These are phyloP conservation scores for Pythium periplocum DNA, from an alignment of 352 stramenopile species.

Conservation along the genomic window DNA sequence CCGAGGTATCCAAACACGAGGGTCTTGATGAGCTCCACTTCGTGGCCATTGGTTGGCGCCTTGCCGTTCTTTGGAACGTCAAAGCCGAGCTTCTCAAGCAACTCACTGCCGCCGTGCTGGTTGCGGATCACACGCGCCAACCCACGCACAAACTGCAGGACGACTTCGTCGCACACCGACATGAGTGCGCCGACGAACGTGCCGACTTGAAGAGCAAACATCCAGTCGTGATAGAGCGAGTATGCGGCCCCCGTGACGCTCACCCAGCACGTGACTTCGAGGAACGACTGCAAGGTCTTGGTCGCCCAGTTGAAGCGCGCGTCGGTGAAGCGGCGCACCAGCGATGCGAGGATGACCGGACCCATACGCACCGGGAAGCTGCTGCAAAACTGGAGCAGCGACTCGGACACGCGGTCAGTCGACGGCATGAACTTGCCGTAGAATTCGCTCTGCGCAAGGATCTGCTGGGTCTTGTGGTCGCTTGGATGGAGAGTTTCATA, in stretches of 20 bases:
- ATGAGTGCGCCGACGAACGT: slow-evolving; percentile 75
- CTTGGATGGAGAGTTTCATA: slow-evolving; percentile 59
- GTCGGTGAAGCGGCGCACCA: slow-evolving; percentile 70
- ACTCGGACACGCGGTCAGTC: slow-evolving; percentile 40
- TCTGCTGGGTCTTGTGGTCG: slow-evolving; percentile 31
- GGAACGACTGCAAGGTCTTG: slow-evolving; percentile 80
- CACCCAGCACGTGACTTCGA: slow-evolving; percentile 68
- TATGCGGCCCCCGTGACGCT: slow-evolving; percentile 66
- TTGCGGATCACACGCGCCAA: slow-evolving; percentile 67
- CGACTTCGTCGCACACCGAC: slow-evolving; percentile 76
- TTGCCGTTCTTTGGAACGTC: slow-evolving; percentile 70
- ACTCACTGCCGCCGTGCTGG: slow-evolving; percentile 45
- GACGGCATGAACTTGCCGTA: slow-evolving; percentile 47
- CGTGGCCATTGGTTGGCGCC: slow-evolving; percentile 53
- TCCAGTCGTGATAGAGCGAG: slow-evolving; percentile 48
- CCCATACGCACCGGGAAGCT: slow-evolving; percentile 53
- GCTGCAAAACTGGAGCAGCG: slow-evolving; percentile 50
- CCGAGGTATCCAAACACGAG: slow-evolving; percentile 73
- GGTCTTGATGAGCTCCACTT: slow-evolving; percentile 73
- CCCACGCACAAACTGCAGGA: slow-evolving; percentile 58
- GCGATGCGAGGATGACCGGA: slow-evolving; percentile 30
- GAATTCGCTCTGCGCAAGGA: slow-evolving; percentile 50
- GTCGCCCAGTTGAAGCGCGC: slow-evolving; percentile 74
- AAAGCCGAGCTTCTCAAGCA: slow-evolving; percentile 61
- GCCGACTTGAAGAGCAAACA: slow-evolving; percentile 60